These are phyloP conservation scores for Boletus tylopilopsis DNA, from an alignment of 768 basidiomycete genomes.

Conservation along the genomic window DNA sequence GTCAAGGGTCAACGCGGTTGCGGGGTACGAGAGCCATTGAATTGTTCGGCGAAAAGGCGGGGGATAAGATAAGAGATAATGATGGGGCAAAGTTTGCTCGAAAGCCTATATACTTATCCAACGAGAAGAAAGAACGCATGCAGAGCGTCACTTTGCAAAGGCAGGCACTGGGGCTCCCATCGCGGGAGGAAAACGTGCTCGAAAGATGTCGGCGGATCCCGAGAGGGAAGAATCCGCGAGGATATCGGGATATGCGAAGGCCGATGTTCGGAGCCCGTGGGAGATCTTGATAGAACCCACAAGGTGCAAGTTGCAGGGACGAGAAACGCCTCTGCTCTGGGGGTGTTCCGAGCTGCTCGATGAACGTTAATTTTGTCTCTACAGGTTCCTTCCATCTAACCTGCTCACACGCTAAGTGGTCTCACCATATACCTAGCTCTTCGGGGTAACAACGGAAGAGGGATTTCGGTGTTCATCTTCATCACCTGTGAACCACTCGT, in stretches of 20 bases:
- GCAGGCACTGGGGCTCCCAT: not conserved
- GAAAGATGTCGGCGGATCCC: not conserved
- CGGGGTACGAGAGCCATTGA: not conserved
- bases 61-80: not conserved
- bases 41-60: not conserved
- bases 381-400: not conserved
- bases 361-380: not conserved
- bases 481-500: too few relatives aligned
- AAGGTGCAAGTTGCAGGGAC: not conserved
- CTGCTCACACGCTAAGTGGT: too few relatives aligned
- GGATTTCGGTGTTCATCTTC: too few relatives aligned
- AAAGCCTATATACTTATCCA: not conserved
- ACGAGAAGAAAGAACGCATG: too few relatives aligned
- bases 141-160: not conserved
- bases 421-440: too few relatives aligned
- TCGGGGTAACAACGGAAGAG: too few relatives aligned
- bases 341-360: not conserved
- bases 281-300: not conserved
- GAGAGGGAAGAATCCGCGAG: conserved; percentile 1
- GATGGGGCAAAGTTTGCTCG: not conserved
- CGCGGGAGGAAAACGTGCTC: not conserved
- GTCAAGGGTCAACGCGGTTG: not conserved
- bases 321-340: not conserved
- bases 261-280: conserved; percentile 2
- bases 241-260: not conserved